phyloP scores from a whole-genome alignment of 2,329 filamentous ascomycete genomes.

The Leptographium flavum region DNA sequence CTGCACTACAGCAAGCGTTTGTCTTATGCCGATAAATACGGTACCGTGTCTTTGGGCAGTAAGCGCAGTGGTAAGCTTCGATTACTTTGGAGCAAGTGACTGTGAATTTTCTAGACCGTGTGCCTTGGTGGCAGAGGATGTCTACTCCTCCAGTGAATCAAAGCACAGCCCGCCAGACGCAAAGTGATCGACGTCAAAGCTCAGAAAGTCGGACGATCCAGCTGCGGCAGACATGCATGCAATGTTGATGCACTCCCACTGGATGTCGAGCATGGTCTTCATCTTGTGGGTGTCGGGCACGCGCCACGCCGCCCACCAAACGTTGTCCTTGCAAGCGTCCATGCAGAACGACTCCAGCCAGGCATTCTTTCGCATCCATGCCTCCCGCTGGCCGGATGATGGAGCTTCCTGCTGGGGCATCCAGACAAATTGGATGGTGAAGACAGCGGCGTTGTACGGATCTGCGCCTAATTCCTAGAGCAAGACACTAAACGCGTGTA shows the following conservation, averaged over 20 bases:
- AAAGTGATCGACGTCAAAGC: too few species aligned
- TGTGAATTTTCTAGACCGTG: too few species aligned
- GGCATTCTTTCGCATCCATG: neutral
- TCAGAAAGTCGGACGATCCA: neutral
- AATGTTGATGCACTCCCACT: conserved; percentile 2
- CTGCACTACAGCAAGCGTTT: too few species aligned
- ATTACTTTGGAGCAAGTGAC: too few species aligned
- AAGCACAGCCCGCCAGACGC: too few species aligned
- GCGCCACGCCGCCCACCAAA: neutral
- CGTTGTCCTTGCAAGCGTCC: neutral
- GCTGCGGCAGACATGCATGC: conserved; percentile 1
- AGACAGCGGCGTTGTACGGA: neutral
- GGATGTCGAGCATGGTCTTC: conserved; percentile 1
- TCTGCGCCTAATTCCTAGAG: neutral
- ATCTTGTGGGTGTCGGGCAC: neutral
- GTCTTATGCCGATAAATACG: too few species aligned
- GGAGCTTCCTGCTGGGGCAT: neutral
- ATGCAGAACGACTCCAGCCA: neutral
- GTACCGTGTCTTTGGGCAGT: too few species aligned
- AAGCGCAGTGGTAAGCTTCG: too few species aligned
- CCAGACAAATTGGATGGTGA: neutral
- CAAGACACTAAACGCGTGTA: neutral
- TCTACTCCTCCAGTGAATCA: too few species aligned
- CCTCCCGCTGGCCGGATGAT: neutral
- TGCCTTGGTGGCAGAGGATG: too few species aligned